Percentiles rank a stretch among this genome's conserved stretches.
These are phyloP conservation scores for Peronosclerospora sorghi DNA, from an alignment of 352 stramenopile genomes.

Conservation along the genomic window DNA sequence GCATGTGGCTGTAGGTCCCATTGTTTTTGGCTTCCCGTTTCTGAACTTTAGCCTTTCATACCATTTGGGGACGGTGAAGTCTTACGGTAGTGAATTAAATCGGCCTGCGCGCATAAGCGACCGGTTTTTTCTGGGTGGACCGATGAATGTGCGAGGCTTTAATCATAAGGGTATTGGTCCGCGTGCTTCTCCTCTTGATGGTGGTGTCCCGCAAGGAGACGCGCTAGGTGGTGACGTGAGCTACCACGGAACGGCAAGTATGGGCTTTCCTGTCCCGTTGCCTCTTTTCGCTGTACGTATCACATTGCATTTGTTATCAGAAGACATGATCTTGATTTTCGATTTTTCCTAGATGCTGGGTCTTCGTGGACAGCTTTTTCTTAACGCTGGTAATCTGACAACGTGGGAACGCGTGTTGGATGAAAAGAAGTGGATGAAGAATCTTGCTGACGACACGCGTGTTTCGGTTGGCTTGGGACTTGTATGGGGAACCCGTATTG, in stretches of 20 bases:
- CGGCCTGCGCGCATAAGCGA: slow-evolving; percentile 85
- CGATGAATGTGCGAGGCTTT: slow-evolving; percentile 84
- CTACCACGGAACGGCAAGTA: slow-evolving; percentile 73
- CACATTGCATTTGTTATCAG: background rate
- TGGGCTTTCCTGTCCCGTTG: slow-evolving; percentile 82
- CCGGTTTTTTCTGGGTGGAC: slow-evolving; percentile 85
- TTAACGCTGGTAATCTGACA: slow-evolving; percentile 84
- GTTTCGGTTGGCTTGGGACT: slow-evolving; percentile 79
- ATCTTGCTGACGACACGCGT: slow-evolving; percentile 78
- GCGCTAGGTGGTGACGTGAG: slow-evolving; percentile 82
- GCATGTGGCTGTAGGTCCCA: slow-evolving; percentile 55
- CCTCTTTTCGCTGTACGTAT: slow-evolving; percentile 69
- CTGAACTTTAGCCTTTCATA: slow-evolving; percentile 78
- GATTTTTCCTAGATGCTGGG: slow-evolving; percentile 45
- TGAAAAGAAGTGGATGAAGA: slow-evolving; percentile 86
- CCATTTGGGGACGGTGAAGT: slow-evolving; percentile 67
- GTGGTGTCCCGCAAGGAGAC: slow-evolving; percentile 74
- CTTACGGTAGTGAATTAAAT: slow-evolving; percentile 57
- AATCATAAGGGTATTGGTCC: slow-evolving; percentile 86
- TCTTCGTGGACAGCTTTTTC: slow-evolving; percentile 82
- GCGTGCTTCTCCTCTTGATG: slow-evolving; percentile 76
- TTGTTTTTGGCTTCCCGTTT: slow-evolving; percentile 57
- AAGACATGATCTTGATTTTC: background rate
- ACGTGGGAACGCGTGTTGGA: slow-evolving; percentile 76
- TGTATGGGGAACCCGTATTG: slow-evolving; percentile 78